Percentiles rank a stretch among this genome's conserved stretches.
phyloP scores from a whole-genome alignment of 352 stramenopile genomes.

The Phytophthora quininea region DNA sequence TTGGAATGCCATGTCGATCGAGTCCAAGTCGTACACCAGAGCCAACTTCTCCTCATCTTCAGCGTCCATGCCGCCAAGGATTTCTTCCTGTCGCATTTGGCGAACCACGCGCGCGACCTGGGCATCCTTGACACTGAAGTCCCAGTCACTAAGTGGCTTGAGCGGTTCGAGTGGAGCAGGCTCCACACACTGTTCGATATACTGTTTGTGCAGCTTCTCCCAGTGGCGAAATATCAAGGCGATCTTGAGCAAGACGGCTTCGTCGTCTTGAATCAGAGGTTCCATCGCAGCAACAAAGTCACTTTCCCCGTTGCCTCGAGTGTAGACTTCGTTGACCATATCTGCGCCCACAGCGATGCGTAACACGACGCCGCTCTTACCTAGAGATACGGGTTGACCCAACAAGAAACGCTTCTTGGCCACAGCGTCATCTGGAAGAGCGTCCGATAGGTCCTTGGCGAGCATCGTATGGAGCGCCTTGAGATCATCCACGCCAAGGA shows the following conservation, averaged over 20 bases:
- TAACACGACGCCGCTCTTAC: constrained; percentile 72
- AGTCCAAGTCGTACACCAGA: constrained; percentile 86
- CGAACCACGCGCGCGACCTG: constrained; percentile 67
- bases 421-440: constrained; percentile 47
- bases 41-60: constrained; percentile 63
- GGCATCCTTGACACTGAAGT: constrained; percentile 76
- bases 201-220: constrained; percentile 63
- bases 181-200: constrained; percentile 59
- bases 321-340: constrained; percentile 82
- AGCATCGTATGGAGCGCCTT: constrained; percentile 75
- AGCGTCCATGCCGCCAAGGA: constrained; percentile 38
- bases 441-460: constrained; percentile 69
- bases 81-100: constrained; percentile 53
- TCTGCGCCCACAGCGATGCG: constrained; percentile 88
- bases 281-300: constrained; percentile 39
- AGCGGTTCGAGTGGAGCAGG: constrained; percentile 43
- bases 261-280: constrained; percentile 57
- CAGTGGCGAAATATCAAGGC: constrained; percentile 71
- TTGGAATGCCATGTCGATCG: constrained; percentile 87
- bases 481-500: constrained; percentile 54
- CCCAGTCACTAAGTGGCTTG: constrained; percentile 69
- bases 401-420: constrained; percentile 73
- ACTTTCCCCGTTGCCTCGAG: constrained; percentile 40
- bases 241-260: constrained; percentile 71
- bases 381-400: constrained; percentile 82